These are phyloP conservation scores for Collariella sp. DNA, from an alignment of 495 filamentous ascomycete species.

Conservation along the genomic window DNA sequence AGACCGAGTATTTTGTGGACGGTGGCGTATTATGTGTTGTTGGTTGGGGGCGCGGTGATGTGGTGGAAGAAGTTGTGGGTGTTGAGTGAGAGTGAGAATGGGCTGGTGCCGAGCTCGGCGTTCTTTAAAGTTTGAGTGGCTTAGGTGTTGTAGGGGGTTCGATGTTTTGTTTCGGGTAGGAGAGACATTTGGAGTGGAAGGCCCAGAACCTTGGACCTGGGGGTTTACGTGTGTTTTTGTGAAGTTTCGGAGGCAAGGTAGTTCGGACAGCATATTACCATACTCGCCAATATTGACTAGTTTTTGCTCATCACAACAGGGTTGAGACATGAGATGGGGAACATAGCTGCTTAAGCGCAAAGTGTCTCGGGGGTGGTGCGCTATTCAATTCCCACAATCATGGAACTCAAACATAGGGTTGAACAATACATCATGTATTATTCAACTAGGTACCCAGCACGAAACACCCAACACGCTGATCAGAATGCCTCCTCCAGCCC, in stretches of 20 bases:
- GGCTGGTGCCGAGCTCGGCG: constrained; percentile 32
- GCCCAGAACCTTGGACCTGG: too few relatives aligned
- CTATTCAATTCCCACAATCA: background rate
- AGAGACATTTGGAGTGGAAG: background rate
- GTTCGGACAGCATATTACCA: background rate
- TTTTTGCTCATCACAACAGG: background rate
- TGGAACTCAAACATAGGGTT: background rate
- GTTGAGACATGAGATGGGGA: too few relatives aligned
- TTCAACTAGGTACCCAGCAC: background rate
- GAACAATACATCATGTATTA: background rate
- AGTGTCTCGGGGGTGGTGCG: background rate
- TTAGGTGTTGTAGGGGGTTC: too few relatives aligned
- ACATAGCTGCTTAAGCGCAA: background rate
- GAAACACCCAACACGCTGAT: background rate
- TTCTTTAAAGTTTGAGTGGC: constrained; percentile 8
- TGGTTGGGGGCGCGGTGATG: constrained; percentile 59
- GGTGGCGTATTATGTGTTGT: constrained; percentile 63
- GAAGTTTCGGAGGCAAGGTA: too few relatives aligned
- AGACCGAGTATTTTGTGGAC: constrained; percentile 50
- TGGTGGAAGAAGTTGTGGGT: constrained; percentile 63
- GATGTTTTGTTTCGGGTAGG: too few relatives aligned
- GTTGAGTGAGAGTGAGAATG: constrained; percentile 57
- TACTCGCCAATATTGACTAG: background rate
- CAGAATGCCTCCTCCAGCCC: background rate
- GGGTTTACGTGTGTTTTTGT: too few relatives aligned